A percentile compares a stretch with the other conserved stretches of the same genome.
Evolutionary conservation across 1,139 yeast species (phyloP).

Genomic region (Geotrichum macrosporum): DNA sequence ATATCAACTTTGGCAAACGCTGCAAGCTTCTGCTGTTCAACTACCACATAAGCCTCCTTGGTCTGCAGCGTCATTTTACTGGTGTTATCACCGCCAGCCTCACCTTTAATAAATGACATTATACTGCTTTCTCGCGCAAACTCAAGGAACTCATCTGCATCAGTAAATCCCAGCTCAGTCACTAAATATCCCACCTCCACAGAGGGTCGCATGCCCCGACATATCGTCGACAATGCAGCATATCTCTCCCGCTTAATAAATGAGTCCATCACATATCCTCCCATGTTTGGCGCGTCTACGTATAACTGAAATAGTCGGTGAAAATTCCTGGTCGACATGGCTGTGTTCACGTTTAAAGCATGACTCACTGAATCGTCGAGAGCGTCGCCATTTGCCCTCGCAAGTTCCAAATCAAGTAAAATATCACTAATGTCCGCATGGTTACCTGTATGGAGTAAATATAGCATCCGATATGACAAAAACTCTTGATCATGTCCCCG

Average conservation of each 20-base stretch:
- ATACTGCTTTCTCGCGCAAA: constrained; percentile 47
- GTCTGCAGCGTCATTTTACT: constrained; percentile 37
- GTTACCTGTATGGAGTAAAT: constrained; percentile 74
- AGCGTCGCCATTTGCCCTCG: constrained; percentile 28
- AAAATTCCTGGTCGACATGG: constrained; percentile 48
- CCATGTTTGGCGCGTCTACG: constrained; percentile 42
- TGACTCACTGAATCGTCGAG: constrained; percentile 39
- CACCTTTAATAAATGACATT: constrained; percentile 36
- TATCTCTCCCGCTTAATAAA: constrained; percentile 56
- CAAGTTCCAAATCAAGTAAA: constrained; percentile 26
- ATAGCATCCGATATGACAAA: constrained; percentile 68
- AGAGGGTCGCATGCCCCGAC: constrained; percentile 54
- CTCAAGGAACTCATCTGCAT: constrained; percentile 35
- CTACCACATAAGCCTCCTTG: constrained; percentile 45
- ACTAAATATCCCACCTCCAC: constrained; percentile 47
- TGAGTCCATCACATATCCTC: constrained; percentile 45
- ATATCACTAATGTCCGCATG: constrained; percentile 34
- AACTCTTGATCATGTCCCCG: constrained; percentile 54
- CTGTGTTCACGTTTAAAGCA: constrained; percentile 46
- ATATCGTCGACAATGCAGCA: constrained; percentile 54
- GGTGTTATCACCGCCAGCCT: constrained; percentile 1
- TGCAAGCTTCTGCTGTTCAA: constrained; percentile 41
- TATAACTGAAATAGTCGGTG: constrained; percentile 49
- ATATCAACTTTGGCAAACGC: constrained; percentile 71
- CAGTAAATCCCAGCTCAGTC: constrained; percentile 47